Conservation (phyloP, 495 filamentous ascomycete species). For the Collariella sp. region DNA sequence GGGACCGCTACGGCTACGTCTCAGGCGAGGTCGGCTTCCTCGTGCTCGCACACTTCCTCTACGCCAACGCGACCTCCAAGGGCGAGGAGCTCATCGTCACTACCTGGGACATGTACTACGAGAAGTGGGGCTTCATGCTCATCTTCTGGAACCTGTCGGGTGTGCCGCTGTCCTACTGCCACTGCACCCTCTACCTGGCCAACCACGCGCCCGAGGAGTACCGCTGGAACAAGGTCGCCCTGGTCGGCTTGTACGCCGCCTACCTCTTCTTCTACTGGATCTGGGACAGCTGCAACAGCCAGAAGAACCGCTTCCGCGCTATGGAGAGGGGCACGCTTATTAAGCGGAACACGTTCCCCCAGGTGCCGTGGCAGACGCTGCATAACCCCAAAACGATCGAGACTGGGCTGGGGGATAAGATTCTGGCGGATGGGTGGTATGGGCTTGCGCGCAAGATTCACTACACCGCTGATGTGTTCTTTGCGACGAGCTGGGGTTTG, state of each 20-base stretch:
- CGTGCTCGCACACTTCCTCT: slow-evolving; percentile 87
- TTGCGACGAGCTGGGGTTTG: slow-evolving; percentile 54
- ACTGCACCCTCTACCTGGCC: slow-evolving; percentile 90
- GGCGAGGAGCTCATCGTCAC: slow-evolving; percentile 91
- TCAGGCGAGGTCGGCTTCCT: slow-evolving; percentile 83
- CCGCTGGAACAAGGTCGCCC: slow-evolving; percentile 60
- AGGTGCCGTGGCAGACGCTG: slow-evolving; percentile 80
- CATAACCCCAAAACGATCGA: slow-evolving; percentile 82
- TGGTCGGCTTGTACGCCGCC: slow-evolving; percentile 54
- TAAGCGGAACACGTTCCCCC: slow-evolving; percentile 79
- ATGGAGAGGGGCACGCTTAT: slow-evolving; percentile 65
- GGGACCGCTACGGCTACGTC: slow-evolving; percentile 83
- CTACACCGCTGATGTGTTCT: slow-evolving; percentile 85
- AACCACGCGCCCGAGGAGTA: slow-evolving; percentile 80
- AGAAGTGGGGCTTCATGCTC: slow-evolving; percentile 99
- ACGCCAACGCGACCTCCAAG: slow-evolving; percentile 94
- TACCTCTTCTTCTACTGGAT: slow-evolving; percentile 89
- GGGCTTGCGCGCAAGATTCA: slow-evolving; percentile 90
- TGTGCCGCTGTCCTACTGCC: slow-evolving; percentile 92
- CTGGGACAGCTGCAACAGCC: slow-evolving; percentile 84
- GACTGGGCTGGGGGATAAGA: slow-evolving; percentile 65
- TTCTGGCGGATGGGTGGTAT: slow-evolving; percentile 91
- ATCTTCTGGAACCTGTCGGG: slow-evolving; percentile 99
- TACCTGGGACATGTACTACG: slow-evolving; percentile 98
- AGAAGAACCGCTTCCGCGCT: slow-evolving; percentile 91